Evolutionary conservation across 164 flowering plant genomes (phyloP), one percentile per base, ranked within the genome.

Genomic region (Nymphaea colorata): DNA sequence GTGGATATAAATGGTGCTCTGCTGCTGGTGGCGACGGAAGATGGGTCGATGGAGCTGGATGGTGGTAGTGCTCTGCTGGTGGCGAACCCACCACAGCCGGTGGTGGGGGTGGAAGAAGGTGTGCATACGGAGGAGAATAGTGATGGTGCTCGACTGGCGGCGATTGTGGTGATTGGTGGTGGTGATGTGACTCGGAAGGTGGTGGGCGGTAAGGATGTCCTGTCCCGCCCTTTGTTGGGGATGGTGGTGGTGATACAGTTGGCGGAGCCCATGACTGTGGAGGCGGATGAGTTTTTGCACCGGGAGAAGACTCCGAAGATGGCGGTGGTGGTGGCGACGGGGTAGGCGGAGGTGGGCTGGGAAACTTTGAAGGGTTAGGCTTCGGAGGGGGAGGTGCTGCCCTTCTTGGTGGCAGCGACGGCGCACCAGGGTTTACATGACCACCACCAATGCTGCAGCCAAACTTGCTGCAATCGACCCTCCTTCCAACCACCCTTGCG

Each of bases 401-500:
- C 14, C 59, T 62, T 17, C 41, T 10, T 61, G 41, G 64, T 41
- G 64, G 64, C 17, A 17, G 12, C 64, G 41, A 7, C 3, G 64
- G 67, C 11, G 74, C 25, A 42, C 67, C 41, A 4, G 7, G 61
- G 4, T 17, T 10, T 11, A 8, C 41, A 17, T 15, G 11, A 25
- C 63, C 63, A 61, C 51, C 69, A 43, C 41, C 47, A 42, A 12
- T 7, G 3, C 70, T 77, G 70, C 87, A 84, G 45, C 71, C 76
- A 0, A 70, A 59, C 57, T 76, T 76, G 44, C 83, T 63, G 12
- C 88, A 84, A 65, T 81, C 81, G 2, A 82, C 82, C 1, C 76
- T 83, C 55, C 59, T 69, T 43, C 66, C 72, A 15, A 75, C 72
- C 57, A 80, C 76, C 5, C 73, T 62, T 0, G 62, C 16, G 44